A percentile compares a stretch with the other conserved stretches of the same genome.
Evolutionary conservation across 179 eudicot species (phyloP).

Genomic region (Silene coronaria): DNA sequence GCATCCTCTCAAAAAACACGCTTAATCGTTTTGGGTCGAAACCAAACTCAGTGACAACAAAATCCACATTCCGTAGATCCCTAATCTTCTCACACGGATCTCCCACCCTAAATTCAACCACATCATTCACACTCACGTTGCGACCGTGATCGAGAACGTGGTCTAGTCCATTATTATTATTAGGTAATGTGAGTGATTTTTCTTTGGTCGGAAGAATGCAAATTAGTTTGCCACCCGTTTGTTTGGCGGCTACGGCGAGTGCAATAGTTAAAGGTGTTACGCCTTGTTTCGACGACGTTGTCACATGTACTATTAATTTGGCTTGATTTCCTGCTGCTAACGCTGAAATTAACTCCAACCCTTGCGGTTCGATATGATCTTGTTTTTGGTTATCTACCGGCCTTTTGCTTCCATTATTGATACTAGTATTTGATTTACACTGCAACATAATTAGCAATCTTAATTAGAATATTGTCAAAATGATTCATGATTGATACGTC

Average conservation of each 20-base stretch:
- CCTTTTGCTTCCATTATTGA: background rate
- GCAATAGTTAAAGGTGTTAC: slow-evolving; percentile 26
- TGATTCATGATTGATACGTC: no score
- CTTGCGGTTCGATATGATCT: slow-evolving; percentile 21
- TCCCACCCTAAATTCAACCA: slow-evolving; percentile 24
- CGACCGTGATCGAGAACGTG: no score
- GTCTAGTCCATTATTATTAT: no score
- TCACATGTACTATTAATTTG: slow-evolving; percentile 19
- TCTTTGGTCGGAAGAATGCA: slow-evolving; percentile 19
- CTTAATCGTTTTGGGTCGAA: slow-evolving; percentile 7
- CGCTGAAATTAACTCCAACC: slow-evolving; percentile 27
- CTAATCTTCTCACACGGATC: slow-evolving; percentile 22
- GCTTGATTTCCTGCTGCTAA: slow-evolving; percentile 34
- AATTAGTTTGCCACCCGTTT: slow-evolving; percentile 27
- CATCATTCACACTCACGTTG: background rate
- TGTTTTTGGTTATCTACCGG: slow-evolving; percentile 3
- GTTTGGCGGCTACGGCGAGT: slow-evolving; percentile 30
- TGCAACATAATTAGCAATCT: slow-evolving; percentile 10
- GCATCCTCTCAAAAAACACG: slow-evolving; percentile 8
- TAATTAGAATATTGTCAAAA: background rate
- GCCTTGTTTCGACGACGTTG: slow-evolving; percentile 4
- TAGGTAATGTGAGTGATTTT: background rate
- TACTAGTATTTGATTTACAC: slow-evolving; percentile 19
- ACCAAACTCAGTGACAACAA: slow-evolving; percentile 28
- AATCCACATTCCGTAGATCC: slow-evolving; percentile 20